phyloP scores from a whole-genome alignment of 2,329 filamentous ascomycete species.

The Fusarium sp. region DNA sequence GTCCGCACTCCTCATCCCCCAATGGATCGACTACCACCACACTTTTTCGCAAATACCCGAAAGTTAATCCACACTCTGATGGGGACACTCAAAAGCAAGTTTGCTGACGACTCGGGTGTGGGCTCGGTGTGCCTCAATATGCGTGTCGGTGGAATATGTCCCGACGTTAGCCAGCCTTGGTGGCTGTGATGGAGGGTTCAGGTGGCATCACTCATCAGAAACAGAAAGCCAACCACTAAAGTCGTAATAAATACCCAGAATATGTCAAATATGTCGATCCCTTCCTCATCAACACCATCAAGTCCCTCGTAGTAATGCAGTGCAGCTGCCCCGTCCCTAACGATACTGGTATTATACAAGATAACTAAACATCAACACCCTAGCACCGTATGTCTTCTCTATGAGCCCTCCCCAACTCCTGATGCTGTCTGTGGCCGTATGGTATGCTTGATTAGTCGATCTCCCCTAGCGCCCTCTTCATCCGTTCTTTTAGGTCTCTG shows the following conservation, averaged over 20 bases:
- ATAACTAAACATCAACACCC: constrained; percentile 36
- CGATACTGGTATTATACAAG: constrained; percentile 42
- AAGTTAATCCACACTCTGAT: background rate
- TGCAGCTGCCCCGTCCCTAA: constrained; percentile 22
- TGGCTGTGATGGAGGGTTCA: background rate
- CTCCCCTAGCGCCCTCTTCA: constrained; percentile 57
- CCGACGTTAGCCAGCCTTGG: constrained; percentile 14
- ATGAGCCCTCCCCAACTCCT: constrained; percentile 26
- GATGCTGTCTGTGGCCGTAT: background rate
- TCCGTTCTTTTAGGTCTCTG: constrained; percentile 73
- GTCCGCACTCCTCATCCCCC: constrained; percentile 34
- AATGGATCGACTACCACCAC: background rate
- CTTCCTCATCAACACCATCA: constrained; percentile 23
- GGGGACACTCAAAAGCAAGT: constrained; percentile 10
- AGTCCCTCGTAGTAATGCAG: constrained; percentile 10
- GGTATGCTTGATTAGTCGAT: constrained; percentile 36
- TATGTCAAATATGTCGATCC: constrained; percentile 27
- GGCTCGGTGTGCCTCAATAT: background rate
- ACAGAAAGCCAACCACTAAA: background rate
- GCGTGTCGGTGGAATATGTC: constrained; percentile 5
- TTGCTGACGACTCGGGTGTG: background rate
- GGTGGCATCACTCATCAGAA: background rate
- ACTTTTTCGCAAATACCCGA: background rate
- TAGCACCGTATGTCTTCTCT: constrained; percentile 36
- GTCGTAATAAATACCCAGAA: constrained; percentile 2